These are phyloP conservation scores for Poa annua DNA, from an alignment of 176 grass and related monocot species.

Conservation along the genomic window DNA sequence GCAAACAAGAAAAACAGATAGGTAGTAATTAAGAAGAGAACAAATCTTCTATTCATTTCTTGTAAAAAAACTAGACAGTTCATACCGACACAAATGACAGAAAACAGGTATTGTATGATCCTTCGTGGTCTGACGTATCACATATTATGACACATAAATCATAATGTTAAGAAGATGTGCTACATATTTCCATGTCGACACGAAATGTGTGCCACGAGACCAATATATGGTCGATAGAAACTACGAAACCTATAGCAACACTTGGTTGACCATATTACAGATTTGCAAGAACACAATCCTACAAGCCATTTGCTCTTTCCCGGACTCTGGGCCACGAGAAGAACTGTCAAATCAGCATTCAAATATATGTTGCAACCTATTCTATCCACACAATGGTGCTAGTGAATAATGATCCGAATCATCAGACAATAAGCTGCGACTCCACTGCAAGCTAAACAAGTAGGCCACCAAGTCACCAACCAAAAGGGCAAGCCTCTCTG, in stretches of 20 bases:
- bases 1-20: conserved; percentile 26
- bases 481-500: background rate
- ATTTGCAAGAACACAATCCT: background rate
- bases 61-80: conserved; percentile 20
- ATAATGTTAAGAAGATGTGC: background rate
- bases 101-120: background rate
- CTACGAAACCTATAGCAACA: background rate
- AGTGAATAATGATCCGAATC: background rate
- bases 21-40: conserved; percentile 31
- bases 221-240: background rate
- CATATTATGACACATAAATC: conserved; percentile 1
- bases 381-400: background rate
- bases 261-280: background rate
- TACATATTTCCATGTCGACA: conserved; percentile 30
- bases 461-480: background rate
- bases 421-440: background rate
- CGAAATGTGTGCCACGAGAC: background rate
- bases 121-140: background rate
- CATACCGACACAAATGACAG: background rate
- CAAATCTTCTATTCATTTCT: background rate
- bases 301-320: background rate
- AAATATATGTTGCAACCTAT: background rate
- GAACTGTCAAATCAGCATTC: conserved; percentile 15
- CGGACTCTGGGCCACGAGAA: background rate
- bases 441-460: background rate